These are phyloP conservation scores for Leccinum olivaceopallidum DNA, from an alignment of 768 basidiomycete genomes.

Conservation along the genomic window DNA sequence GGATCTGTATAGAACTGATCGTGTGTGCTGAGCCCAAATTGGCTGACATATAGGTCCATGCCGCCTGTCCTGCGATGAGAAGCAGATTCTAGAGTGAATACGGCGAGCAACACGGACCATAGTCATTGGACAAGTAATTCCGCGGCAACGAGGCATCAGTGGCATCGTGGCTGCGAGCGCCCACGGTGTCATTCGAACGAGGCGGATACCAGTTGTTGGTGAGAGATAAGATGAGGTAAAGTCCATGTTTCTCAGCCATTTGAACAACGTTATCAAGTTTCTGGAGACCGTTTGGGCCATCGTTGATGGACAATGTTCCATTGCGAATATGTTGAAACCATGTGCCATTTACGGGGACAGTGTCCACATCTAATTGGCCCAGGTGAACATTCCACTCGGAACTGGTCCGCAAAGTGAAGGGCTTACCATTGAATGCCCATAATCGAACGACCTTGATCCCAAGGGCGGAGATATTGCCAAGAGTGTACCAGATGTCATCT, in stretches of 20 bases:
- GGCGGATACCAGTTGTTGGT: slow-evolving; percentile 65
- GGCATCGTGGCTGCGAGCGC: slow-evolving; percentile 23
- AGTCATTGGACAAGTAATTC: slow-evolving; percentile 62
- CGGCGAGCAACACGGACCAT: slow-evolving; percentile 41
- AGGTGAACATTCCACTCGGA: slow-evolving; percentile 11
- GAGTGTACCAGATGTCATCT: slow-evolving; percentile 56
- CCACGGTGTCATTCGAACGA: slow-evolving; percentile 26
- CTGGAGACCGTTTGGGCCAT: slow-evolving; percentile 61
- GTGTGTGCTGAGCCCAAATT: slow-evolving; percentile 43
- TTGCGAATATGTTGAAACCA: slow-evolving; percentile 67
- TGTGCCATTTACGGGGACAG: slow-evolving; percentile 54
- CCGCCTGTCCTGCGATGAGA: slow-evolving; percentile 44
- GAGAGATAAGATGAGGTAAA: slow-evolving; percentile 55
- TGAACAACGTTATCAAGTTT: slow-evolving; percentile 59
- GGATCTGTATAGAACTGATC: slow-evolving; percentile 61
- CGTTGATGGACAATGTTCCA: slow-evolving; percentile 55
- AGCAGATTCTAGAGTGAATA: neutral
- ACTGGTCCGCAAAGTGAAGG: neutral
- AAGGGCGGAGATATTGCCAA: slow-evolving; percentile 55
- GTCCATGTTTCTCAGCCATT: slow-evolving; percentile 52
- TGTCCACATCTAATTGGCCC: slow-evolving; percentile 44
- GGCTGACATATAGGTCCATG: slow-evolving; percentile 64
- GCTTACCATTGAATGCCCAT: slow-evolving; percentile 71
- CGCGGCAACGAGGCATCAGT: slow-evolving; percentile 46
- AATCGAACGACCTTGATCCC: slow-evolving; percentile 62